Conservation (phyloP, 176 grass and related monocot genomes). For the Aegilops umbellulata region DNA sequence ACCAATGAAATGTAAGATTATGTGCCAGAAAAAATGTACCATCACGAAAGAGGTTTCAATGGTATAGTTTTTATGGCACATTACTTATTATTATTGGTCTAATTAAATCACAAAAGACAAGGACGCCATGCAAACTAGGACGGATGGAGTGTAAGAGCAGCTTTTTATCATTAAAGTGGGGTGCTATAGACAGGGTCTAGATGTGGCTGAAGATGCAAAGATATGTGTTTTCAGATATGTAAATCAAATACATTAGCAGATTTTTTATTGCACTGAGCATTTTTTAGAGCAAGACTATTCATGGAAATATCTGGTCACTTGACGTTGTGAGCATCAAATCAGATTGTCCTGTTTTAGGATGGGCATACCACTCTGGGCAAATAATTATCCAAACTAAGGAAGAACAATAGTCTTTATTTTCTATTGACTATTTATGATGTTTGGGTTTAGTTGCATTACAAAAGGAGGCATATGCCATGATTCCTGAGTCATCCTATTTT, state of each 20-base stretch:
- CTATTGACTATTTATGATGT: background rate
- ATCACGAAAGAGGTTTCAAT: background rate
- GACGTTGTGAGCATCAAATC: background rate
- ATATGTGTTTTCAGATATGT: background rate
- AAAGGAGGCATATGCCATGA: background rate
- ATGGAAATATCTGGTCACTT: background rate
- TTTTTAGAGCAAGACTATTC: background rate
- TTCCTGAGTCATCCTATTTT: background rate
- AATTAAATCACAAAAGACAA: background rate
- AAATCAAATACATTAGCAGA: slow-evolving; percentile 5
- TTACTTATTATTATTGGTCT: background rate
- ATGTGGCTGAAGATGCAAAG: background rate
- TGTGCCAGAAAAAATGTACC: no score
- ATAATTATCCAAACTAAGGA: background rate
- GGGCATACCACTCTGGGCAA: background rate
- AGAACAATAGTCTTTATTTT: background rate
- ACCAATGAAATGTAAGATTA: no score
- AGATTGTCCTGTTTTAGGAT: background rate
- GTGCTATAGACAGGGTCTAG: background rate
- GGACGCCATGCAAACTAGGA: no score
- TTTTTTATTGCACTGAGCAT: background rate
- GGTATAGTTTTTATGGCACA: background rate
- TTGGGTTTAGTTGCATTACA: background rate
- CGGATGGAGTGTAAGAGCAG: background rate
- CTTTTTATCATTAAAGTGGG: slow-evolving; percentile 6